Evolutionary conservation across 345 rosid species (phyloP).

Genomic region (Laguncularia racemosa): DNA sequence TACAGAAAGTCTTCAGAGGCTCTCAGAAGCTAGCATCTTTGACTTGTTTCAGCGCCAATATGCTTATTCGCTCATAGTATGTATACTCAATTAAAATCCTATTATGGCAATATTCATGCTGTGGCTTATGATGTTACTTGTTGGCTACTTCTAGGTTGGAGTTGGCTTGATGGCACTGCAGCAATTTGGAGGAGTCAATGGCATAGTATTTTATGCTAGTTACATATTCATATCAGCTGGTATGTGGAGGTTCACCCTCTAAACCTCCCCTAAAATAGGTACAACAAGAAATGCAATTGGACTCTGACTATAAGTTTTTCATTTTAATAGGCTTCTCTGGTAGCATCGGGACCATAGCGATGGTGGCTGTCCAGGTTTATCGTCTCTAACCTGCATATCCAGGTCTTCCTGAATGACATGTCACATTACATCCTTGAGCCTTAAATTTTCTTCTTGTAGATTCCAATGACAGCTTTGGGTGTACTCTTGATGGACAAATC

Average conservation of each 20-base stretch:
- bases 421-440: neutral
- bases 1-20: conserved; percentile 22
- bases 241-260: conserved; percentile 4
- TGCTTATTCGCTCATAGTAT: conserved; percentile 30
- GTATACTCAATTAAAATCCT: conserved; percentile 2
- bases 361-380: conserved; percentile 70
- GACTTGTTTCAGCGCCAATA: conserved; percentile 36
- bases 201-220: conserved; percentile 28
- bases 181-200: conserved; percentile 70
- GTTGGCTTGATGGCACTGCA: conserved; percentile 75
- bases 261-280: neutral
- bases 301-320: neutral
- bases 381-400: neutral
- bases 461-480: conserved; percentile 65
- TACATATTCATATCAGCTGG: conserved; percentile 37
- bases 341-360: conserved; percentile 54
- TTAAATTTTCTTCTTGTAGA: conserved; percentile 22
- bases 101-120: neutral
- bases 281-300: neutral
- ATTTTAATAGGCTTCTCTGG: conserved; percentile 59
- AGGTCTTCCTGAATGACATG: too few relatives aligned
- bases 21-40: conserved; percentile 22
- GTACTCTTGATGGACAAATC: conserved; percentile 58
- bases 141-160: conserved; percentile 25
- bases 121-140: neutral